phyloP scores from a whole-genome alignment of 2,329 filamentous ascomycete genomes.

The Aureobasidium sp. region DNA sequence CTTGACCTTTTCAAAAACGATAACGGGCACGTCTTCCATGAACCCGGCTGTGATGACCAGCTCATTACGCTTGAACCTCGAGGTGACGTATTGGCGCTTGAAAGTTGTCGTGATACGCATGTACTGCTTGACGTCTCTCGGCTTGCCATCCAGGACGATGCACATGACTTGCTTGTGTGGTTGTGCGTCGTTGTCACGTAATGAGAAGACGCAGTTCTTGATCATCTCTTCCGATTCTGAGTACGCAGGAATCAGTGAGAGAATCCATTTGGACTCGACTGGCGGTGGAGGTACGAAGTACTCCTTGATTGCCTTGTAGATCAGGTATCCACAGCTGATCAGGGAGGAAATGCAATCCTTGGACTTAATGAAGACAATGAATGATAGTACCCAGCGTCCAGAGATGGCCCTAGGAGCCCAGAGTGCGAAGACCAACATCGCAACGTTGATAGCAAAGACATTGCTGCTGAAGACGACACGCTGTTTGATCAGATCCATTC shows the following conservation, averaged over 20 bases:
- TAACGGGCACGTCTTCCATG: constrained; percentile 19
- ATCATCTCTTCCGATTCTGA: constrained; percentile 20
- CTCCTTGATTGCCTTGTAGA: constrained; percentile 12
- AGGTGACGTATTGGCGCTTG: constrained; percentile 17
- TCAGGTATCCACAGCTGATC: constrained; percentile 10
- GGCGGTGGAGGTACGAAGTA: constrained; percentile 12
- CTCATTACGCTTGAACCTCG: constrained; percentile 16
- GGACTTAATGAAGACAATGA: constrained; percentile 20
- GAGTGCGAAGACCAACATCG: constrained; percentile 7
- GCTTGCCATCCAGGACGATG: constrained; percentile 18
- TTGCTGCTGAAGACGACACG: background rate
- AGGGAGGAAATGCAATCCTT: constrained; percentile 19
- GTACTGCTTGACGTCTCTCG: constrained; percentile 16
- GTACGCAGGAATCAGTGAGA: constrained; percentile 19
- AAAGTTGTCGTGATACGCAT: constrained; percentile 18
- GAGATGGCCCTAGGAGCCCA: background rate
- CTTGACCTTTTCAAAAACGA: constrained; percentile 18
- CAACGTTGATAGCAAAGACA: background rate
- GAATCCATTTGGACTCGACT: constrained; percentile 17
- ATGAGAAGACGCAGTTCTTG: constrained; percentile 18
- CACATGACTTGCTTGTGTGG: constrained; percentile 20
- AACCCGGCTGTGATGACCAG: constrained; percentile 19
- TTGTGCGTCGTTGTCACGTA: constrained; percentile 18
- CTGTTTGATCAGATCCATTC: constrained; percentile 7
- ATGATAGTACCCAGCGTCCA: constrained; percentile 15